Evolutionary conservation across 2,329 filamentous ascomycete genomes (phyloP).

Genomic region (Pseudophaeomoniella oleicola): DNA sequence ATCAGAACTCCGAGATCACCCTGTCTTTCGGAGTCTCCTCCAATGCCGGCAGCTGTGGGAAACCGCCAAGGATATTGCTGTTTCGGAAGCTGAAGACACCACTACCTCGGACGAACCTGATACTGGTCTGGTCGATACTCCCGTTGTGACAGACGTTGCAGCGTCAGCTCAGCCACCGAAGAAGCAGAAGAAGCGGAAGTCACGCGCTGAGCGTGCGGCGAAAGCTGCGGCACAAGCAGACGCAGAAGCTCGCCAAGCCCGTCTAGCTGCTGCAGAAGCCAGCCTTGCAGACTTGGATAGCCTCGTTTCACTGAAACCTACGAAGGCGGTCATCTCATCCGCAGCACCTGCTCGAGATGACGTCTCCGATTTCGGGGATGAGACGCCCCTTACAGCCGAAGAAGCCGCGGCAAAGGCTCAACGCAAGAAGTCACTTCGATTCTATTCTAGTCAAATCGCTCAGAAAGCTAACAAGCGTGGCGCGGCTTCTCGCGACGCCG

Average conservation of each 20-base stretch:
- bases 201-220: constrained; percentile 33
- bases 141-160: constrained; percentile 14
- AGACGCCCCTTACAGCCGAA: constrained; percentile 60
- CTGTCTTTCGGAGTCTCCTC: constrained; percentile 74
- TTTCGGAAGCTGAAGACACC: constrained; percentile 27
- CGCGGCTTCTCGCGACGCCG: constrained; percentile 47
- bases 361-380: constrained; percentile 87
- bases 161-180: constrained; percentile 3
- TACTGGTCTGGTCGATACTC: constrained; percentile 8
- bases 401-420: constrained; percentile 76
- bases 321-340: constrained; percentile 9
- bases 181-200: constrained; percentile 29
- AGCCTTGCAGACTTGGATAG: constrained; percentile 58
- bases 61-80: constrained; percentile 51
- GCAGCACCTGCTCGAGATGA: constrained; percentile 32
- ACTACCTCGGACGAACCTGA: constrained; percentile 6
- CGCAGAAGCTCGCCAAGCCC: not conserved
- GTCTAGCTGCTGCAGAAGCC: constrained; percentile 41
- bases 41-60: constrained; percentile 71
- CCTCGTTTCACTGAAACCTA: constrained; percentile 33
- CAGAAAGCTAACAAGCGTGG: constrained; percentile 79
- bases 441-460: constrained; percentile 95
- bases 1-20: constrained; percentile 71
- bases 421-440: constrained; percentile 83
- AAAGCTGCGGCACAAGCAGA: constrained; percentile 24